These are phyloP conservation scores for Coniochaeta hoffmannii DNA, from an alignment of 2,329 filamentous ascomycete species.

Conservation along the genomic window DNA sequence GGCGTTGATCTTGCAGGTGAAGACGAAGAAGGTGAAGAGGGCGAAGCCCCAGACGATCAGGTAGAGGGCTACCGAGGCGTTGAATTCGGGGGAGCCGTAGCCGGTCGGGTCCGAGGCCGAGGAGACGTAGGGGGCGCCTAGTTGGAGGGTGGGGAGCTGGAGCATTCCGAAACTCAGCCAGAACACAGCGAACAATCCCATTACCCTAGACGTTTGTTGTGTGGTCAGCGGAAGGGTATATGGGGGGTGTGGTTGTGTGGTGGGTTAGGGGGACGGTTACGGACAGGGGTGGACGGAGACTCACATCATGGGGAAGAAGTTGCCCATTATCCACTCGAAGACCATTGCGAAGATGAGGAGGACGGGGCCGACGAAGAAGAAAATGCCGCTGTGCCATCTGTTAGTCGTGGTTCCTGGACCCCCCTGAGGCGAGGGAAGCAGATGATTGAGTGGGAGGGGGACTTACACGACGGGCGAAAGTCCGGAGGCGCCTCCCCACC, in stretches of 20 bases:
- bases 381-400: constrained; percentile 21
- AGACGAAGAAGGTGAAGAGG: constrained; percentile 42
- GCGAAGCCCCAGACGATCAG: constrained; percentile 46
- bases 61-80: constrained; percentile 39
- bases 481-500: constrained; percentile 26
- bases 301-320: constrained; percentile 46
- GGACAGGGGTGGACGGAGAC: constrained; percentile 40
- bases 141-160: constrained; percentile 39
- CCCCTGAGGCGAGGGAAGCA: too few species aligned
- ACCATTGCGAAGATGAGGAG: constrained; percentile 38
- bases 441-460: neutral
- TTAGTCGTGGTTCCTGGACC: neutral
- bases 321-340: constrained; percentile 45
- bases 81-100: constrained; percentile 33
- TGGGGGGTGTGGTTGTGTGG: neutral
- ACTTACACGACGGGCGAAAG: constrained; percentile 25
- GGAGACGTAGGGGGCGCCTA: constrained; percentile 35
- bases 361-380: constrained; percentile 35
- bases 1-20: constrained; percentile 40
- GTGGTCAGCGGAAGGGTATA: neutral
- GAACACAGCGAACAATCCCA: too few species aligned
- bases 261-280: constrained; percentile 8
- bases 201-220: neutral
- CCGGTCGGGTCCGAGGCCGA: constrained; percentile 35
- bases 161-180: constrained; percentile 45